Percentiles rank a stretch among this genome's conserved stretches.
These are phyloP conservation scores for Stenogyne calaminthoides DNA, from an alignment of 305 asterid species.

Conservation along the genomic window DNA sequence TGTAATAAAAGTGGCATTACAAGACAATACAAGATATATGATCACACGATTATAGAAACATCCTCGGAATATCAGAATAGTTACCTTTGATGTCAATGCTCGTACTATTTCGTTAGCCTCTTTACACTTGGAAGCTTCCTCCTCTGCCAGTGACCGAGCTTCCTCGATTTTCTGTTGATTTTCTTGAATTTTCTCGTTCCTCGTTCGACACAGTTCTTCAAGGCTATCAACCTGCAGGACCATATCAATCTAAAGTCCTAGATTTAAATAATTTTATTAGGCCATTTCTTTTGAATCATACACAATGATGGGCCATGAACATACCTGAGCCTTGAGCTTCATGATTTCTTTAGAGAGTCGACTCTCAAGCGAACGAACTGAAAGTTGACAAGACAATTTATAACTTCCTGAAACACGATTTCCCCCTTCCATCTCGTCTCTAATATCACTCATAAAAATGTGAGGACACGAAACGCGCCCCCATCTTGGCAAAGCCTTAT, in stretches of 20 bases:
- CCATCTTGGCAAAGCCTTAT: constrained; percentile 27
- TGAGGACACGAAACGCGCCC: constrained; percentile 30
- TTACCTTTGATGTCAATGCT: constrained; percentile 26
- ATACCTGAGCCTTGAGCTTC: constrained; percentile 29
- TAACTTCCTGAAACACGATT: not conserved
- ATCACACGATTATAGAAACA: not conserved
- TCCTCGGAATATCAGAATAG: not conserved
- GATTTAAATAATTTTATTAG: not conserved
- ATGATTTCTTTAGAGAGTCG: constrained; percentile 11
- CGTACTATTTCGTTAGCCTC: constrained; percentile 22
- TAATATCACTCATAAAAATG: not conserved
- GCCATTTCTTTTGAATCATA: not conserved
- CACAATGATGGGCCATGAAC: not conserved
- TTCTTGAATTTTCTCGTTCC: constrained; percentile 23
- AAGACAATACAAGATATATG: not conserved
- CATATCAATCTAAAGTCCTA: not conserved
- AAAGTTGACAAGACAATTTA: not conserved
- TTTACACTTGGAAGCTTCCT: constrained; percentile 22
- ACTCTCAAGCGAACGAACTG: not conserved
- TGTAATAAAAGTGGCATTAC: not conserved
- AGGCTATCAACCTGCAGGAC: constrained; percentile 22
- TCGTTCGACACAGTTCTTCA: constrained; percentile 5
- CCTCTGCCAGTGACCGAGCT: constrained; percentile 5
- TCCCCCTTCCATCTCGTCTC: not conserved
- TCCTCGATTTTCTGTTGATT: constrained; percentile 25